Conservation (phyloP, 2,329 filamentous ascomycete genomes). For the Exophiala sp. region DNA sequence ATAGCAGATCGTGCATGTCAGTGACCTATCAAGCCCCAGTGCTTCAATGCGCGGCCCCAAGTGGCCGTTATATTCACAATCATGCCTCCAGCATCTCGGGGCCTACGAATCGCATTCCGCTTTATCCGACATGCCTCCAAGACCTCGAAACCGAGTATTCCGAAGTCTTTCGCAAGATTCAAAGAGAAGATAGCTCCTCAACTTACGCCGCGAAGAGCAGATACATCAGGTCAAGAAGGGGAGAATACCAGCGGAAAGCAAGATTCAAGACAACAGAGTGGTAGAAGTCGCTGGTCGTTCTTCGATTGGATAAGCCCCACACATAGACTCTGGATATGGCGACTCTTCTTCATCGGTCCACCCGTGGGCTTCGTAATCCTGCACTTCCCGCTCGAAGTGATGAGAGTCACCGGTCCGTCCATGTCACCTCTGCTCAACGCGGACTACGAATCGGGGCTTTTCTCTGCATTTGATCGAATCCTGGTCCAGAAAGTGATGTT, state of each 20-base stretch:
- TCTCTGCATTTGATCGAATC: constrained; percentile 40
- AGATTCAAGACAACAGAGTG: background rate
- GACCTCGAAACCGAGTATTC: constrained; percentile 1
- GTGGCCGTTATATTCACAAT: background rate
- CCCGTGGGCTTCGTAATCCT: constrained; percentile 40
- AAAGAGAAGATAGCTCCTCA: background rate
- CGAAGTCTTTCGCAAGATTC: background rate
- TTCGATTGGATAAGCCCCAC: constrained; percentile 4
- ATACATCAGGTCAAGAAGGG: background rate
- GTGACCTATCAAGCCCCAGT: no score
- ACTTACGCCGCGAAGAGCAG: background rate
- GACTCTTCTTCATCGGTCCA: constrained; percentile 31
- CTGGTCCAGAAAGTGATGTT: constrained; percentile 32
- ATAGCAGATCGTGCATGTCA: no score
- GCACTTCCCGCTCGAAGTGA: constrained; percentile 38
- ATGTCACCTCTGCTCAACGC: constrained; percentile 78
- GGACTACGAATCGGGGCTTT: constrained; percentile 50
- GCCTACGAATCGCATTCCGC: background rate
- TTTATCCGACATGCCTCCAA: constrained; percentile 8
- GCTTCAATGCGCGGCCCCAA: no score
- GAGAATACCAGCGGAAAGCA: background rate
- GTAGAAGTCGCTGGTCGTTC: background rate
- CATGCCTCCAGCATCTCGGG: constrained; percentile 11
- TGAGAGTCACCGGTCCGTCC: constrained; percentile 50
- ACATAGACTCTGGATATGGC: constrained; percentile 16